Evolutionary conservation across 441 rosid genomes (phyloP), one percentile per base, ranked within the genome.

Genomic region (Populus tomentosa): DNA sequence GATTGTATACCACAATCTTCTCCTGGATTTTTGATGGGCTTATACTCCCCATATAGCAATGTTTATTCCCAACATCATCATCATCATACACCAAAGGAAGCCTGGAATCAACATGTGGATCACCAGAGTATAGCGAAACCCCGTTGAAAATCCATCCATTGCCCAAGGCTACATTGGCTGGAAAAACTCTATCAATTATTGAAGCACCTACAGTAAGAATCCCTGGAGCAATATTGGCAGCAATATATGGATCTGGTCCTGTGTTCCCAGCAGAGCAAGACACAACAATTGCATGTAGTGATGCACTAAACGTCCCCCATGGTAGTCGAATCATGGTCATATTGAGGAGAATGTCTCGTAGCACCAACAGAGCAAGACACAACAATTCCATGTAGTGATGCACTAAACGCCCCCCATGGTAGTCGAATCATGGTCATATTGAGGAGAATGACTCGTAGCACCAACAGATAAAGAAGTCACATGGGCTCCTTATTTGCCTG

Each of bases 241-340:
- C 90, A 8, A 97, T 90, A 74, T 63, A 82, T 0, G 91, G 88
- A 21, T 85, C 88, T 5, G 98, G 98, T 23, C 98, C 98, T 1
- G 94, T 87, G 81, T 94, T 93, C 28, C 98, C 98, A 2, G 98
- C 97, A 18, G 98, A 91, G 83, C 97, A 91, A 3, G 98, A 93
- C 7, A 93, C 98, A 0, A 93, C 80, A 71, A 93, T 77, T 0
- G 94, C 98, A 14, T 89, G 83, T 5, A 76, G 73, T 2, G 77
- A 82, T 0, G 98, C 98, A 38, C 91, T 90, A 18, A 93, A 93
- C 4, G 94, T 89, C 91, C 14, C 97, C 98, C 30, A 91, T 86
- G 1, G 98, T 95, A 5, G 92, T 93, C 7, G 95, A 90, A 61
- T 93, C 98, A 11, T 20, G 71, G 73, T 89, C 84, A 32, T 93